Conservation (phyloP, 2,329 filamentous ascomycete genomes). For the Lomentospora prolificans region DNA sequence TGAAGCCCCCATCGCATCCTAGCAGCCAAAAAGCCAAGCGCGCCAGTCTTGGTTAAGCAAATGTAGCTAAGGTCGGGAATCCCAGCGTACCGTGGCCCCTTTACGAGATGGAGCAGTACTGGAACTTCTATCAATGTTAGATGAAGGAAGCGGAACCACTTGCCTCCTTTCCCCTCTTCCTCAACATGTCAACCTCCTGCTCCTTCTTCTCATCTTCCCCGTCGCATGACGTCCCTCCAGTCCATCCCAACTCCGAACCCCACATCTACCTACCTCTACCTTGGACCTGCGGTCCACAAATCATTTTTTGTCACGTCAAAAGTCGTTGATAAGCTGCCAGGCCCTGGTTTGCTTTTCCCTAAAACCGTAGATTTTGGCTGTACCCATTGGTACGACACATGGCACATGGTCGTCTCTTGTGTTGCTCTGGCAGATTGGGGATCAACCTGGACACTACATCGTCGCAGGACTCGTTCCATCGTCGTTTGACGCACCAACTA, state of each 20-base stretch:
- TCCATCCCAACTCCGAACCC: neutral
- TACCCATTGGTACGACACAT: no score
- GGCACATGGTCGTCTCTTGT: neutral
- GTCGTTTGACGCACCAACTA: conserved; percentile 1
- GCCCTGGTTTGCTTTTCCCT: neutral
- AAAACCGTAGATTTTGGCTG: neutral
- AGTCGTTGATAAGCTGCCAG: neutral
- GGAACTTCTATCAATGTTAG: neutral
- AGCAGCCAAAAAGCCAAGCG: neutral
- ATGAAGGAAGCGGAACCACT: neutral
- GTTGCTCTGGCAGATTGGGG: neutral
- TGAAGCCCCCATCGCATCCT: no score
- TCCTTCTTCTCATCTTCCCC: neutral
- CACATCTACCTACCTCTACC: neutral
- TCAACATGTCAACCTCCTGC: neutral
- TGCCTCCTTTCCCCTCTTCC: neutral
- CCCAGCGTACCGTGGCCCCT: no score
- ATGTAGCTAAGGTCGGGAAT: no score
- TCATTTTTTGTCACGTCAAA: neutral
- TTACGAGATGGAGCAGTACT: no score
- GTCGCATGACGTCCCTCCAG: neutral
- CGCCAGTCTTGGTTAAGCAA: neutral
- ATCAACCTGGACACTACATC: neutral
- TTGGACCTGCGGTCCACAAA: neutral
- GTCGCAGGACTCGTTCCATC: conserved; percentile 9